Percentiles rank a stretch among this genome's conserved stretches.
Evolutionary conservation across 2,329 filamentous ascomycete genomes (phyloP).

Genomic region (Cytospora piceae): DNA sequence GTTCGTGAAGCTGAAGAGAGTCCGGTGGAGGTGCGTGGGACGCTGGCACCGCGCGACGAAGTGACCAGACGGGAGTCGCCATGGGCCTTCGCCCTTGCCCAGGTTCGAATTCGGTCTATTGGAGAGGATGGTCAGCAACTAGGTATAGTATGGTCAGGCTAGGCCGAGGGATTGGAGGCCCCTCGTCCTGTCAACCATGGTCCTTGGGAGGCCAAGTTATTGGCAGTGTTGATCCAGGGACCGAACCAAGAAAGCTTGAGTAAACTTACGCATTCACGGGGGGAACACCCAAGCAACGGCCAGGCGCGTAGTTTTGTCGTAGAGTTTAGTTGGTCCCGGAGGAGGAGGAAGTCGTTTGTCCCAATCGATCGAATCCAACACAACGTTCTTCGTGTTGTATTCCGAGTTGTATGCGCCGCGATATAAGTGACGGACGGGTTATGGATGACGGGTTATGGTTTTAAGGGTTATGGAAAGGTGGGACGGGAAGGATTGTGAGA

Average conservation of each 20-base stretch:
- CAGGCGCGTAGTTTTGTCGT: not conserved
- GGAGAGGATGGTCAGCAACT: conserved; percentile 6
- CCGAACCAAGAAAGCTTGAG: conserved; percentile 14
- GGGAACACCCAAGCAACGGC: conserved; percentile 20
- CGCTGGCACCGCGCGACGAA: conserved; percentile 21
- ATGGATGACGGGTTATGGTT: too few relatives aligned
- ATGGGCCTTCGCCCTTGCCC: conserved; percentile 38
- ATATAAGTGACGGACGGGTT: not conserved
- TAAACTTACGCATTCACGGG: conserved; percentile 29
- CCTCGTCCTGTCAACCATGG: not conserved
- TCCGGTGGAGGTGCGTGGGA: conserved; percentile 18
- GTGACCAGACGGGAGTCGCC: conserved; percentile 33
- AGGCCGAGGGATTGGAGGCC: not conserved
- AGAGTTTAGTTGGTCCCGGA: not conserved
- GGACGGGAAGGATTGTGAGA: not conserved
- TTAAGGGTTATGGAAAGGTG: not conserved
- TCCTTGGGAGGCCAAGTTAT: conserved; percentile 11
- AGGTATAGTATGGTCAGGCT: not conserved
- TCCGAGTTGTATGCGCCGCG: not conserved
- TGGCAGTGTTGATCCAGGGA: conserved; percentile 15
- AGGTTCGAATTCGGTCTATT: conserved; percentile 38
- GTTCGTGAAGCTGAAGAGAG: conserved; percentile 13
- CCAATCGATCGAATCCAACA: too few relatives aligned
- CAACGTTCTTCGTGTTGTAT: not conserved
- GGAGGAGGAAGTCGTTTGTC: not conserved